A percentile compares a stretch with the other conserved stretches of the same genome.
These are phyloP conservation scores for Lasiodiplodia hormozganensis DNA, from an alignment of 2,329 filamentous ascomycete species.

Conservation along the genomic window DNA sequence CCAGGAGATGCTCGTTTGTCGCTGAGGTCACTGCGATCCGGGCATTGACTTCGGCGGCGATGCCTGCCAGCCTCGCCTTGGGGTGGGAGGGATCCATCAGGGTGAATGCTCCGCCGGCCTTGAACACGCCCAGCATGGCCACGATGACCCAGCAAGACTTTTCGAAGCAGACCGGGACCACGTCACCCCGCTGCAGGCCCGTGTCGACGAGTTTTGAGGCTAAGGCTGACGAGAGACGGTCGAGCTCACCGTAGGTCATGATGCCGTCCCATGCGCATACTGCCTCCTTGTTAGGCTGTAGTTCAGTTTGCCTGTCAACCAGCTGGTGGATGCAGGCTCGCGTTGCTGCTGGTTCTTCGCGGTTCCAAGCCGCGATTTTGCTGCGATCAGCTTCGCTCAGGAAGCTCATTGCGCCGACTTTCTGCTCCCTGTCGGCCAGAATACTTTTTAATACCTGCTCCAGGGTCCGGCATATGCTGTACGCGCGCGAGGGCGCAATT, in stretches of 20 bases:
- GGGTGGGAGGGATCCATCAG: constrained; percentile 41
- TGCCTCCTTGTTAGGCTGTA: constrained; percentile 34
- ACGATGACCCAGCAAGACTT: constrained; percentile 46
- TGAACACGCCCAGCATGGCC: constrained; percentile 47
- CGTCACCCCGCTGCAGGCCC: constrained; percentile 40
- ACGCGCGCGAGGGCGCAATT: too few relatives aligned
- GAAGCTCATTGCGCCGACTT: too few relatives aligned
- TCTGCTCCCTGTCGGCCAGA: too few relatives aligned
- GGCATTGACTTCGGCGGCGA: neutral
- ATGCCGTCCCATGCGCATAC: constrained; percentile 42
- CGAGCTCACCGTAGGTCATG: constrained; percentile 43
- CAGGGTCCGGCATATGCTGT: too few relatives aligned
- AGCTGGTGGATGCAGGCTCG: too few relatives aligned
- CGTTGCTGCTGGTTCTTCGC: too few relatives aligned
- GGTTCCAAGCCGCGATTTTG: too few relatives aligned
- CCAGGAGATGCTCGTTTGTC: too few relatives aligned
- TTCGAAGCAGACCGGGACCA: constrained; percentile 48
- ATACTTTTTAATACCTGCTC: too few relatives aligned
- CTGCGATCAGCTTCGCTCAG: too few relatives aligned
- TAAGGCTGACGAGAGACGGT: constrained; percentile 39
- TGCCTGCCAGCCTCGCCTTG: neutral
- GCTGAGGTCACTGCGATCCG: neutral
- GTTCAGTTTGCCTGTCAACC: too few relatives aligned
- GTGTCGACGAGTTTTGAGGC: constrained; percentile 36
- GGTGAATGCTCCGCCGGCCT: constrained; percentile 46